Evolutionary conservation across 805 yeast genomes (phyloP).

Genomic region (Yarrowia bubula): DNA sequence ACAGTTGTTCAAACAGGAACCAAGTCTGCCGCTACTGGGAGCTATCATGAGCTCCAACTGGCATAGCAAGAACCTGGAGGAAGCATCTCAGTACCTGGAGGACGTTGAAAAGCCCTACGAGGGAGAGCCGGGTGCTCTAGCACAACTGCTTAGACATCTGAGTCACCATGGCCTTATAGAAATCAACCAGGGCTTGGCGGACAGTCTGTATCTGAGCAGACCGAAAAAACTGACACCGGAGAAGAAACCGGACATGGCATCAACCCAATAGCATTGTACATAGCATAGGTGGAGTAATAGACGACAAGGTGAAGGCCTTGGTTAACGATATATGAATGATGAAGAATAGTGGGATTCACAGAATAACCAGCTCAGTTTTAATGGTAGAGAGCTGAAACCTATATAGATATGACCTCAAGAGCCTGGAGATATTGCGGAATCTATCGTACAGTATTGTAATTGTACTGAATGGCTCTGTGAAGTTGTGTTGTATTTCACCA

Average conservation of each 20-base stretch:
- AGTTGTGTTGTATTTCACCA: too few relatives aligned
- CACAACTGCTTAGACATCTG: neutral
- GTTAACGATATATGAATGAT: too few relatives aligned
- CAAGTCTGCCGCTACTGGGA: neutral
- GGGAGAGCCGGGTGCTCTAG: neutral
- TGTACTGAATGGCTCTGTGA: too few relatives aligned
- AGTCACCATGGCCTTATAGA: conserved; percentile 8
- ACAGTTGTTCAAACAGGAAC: neutral
- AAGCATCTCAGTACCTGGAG: neutral
- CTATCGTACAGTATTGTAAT: too few relatives aligned
- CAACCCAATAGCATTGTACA: conserved; percentile 19
- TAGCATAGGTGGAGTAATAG: conserved; percentile 14
- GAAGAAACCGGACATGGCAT: neutral
- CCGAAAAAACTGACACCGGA: neutral
- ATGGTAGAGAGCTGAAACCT: too few relatives aligned
- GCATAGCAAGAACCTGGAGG: neutral
- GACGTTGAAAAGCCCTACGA: neutral
- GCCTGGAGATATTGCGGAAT: too few relatives aligned
- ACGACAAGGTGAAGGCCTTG: neutral
- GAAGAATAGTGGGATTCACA: too few relatives aligned
- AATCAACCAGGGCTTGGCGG: neutral
- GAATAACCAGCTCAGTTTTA: too few relatives aligned
- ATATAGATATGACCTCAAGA: too few relatives aligned
- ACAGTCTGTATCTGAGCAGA: neutral
- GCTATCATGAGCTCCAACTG: conserved; percentile 1